A percentile compares a stretch with the other conserved stretches of the same genome.
Evolutionary conservation across 176 grass and related monocot species (phyloP).

Genomic region (Pharus latifolius): DNA sequence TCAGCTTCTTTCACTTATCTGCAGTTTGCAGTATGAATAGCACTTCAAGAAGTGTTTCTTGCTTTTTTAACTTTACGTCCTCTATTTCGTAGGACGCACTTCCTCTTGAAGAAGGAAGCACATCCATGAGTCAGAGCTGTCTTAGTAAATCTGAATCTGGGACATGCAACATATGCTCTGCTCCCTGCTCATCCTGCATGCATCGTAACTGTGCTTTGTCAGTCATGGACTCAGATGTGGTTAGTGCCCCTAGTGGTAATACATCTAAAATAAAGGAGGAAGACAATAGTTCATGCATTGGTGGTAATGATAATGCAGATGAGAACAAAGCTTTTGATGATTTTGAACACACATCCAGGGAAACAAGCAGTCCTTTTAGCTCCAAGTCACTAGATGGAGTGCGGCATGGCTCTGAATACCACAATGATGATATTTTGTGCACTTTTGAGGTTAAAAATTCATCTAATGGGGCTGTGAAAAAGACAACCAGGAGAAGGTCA

Average conservation of each 20-base stretch:
- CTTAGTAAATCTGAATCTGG: not conserved
- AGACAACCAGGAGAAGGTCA: conserved; percentile 25
- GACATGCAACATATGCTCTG: conserved; percentile 31
- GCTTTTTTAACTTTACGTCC: too few relatives aligned
- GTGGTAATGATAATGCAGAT: not conserved
- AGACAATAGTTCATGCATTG: conserved; percentile 1
- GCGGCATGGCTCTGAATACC: not conserved
- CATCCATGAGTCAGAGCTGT: not conserved
- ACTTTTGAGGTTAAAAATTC: conserved; percentile 15
- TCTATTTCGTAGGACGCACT: too few relatives aligned
- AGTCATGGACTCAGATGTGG: conserved; percentile 9
- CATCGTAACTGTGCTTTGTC: not conserved
- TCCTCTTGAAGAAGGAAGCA: not conserved
- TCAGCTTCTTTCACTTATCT: too few relatives aligned
- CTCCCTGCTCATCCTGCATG: conserved; percentile 31
- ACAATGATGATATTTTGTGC: conserved; percentile 18
- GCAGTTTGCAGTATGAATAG: too few relatives aligned
- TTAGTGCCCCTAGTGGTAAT: not conserved
- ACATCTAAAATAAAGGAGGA: conserved; percentile 4
- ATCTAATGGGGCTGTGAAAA: conserved; percentile 22
- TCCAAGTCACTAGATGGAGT: not conserved
- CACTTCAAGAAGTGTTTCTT: too few relatives aligned
- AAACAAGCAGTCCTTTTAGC: not conserved
- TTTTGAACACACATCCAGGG: not conserved
- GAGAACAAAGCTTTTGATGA: conserved; percentile 7